Conservation (phyloP, 1,139 yeast species). For the Hemisphaericaspora lyxosophila region DNA sequence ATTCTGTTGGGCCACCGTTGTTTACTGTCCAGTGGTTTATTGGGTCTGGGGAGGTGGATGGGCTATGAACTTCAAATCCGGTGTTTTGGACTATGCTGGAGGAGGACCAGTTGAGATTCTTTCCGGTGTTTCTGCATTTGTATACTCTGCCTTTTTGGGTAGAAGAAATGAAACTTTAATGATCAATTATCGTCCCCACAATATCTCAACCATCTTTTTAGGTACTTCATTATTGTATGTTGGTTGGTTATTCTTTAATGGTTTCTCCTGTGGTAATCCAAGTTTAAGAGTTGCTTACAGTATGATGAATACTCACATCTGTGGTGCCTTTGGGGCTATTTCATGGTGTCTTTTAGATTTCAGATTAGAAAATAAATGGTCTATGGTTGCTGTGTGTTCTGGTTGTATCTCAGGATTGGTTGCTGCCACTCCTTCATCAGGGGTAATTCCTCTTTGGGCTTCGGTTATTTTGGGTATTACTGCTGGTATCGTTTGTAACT, state of each 20-base stretch:
- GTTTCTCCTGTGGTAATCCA: constrained; percentile 71
- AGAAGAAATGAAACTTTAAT: constrained; percentile 78
- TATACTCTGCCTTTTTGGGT: constrained; percentile 79
- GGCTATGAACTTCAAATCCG: constrained; percentile 75
- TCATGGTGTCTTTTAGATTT: constrained; percentile 91
- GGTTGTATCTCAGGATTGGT: constrained; percentile 94
- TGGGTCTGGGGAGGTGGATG: constrained; percentile 98
- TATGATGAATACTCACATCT: constrained; percentile 85
- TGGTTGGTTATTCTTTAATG: constrained; percentile 91
- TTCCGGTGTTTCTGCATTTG: constrained; percentile 89
- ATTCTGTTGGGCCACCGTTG: constrained; percentile 87
- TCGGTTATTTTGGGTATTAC: constrained; percentile 80
- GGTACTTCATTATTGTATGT: constrained; percentile 66
- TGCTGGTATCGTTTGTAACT: constrained; percentile 84
- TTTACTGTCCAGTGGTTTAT: constrained; percentile 88
- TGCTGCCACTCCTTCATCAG: constrained; percentile 95
- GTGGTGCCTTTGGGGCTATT: constrained; percentile 89
- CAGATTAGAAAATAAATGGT: constrained; percentile 86
- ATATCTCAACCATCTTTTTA: constrained; percentile 79
- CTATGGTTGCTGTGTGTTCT: constrained; percentile 92
- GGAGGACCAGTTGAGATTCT: constrained; percentile 97
- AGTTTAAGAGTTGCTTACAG: constrained; percentile 74
- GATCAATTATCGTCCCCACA: constrained; percentile 92
- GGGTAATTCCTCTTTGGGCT: constrained; percentile 89
- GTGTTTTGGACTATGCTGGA: constrained; percentile 94